Evolutionary conservation across 2,329 filamentous ascomycete species (phyloP).

Genomic region (Aspergillus melleus): DNA sequence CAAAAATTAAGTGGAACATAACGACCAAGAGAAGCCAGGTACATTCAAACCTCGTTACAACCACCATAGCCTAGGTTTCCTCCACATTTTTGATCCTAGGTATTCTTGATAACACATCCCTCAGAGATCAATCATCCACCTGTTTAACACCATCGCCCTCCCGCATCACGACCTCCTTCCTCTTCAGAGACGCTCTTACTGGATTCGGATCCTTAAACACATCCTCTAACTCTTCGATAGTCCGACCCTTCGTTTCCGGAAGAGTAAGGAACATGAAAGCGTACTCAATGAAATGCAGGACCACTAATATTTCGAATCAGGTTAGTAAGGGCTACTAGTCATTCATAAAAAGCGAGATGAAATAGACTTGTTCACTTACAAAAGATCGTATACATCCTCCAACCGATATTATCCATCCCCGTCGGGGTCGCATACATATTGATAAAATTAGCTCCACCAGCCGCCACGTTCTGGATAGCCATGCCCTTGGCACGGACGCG

Average conservation of each 20-base stretch:
- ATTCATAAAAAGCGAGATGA: neutral
- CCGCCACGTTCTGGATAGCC: conserved; percentile 6
- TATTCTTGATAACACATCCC: no score
- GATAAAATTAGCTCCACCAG: conserved; percentile 7
- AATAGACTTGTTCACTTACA: neutral
- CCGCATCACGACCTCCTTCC: conserved; percentile 1
- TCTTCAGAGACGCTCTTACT: conserved; percentile 6
- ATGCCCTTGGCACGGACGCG: conserved; percentile 10
- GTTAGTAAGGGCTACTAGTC: neutral
- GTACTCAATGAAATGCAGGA: conserved; percentile 9
- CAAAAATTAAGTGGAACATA: no score
- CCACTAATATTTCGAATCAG: neutral
- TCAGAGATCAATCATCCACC: neutral
- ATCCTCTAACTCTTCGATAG: conserved; percentile 9
- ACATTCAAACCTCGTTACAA: no score
- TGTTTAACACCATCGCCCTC: conserved; percentile 7
- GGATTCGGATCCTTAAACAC: conserved; percentile 4
- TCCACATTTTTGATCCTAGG: no score
- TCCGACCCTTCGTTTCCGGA: conserved; percentile 10
- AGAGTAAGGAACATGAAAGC: conserved; percentile 9
- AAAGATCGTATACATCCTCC: conserved; percentile 11
- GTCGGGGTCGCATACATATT: conserved; percentile 9
- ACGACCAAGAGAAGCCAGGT: no score
- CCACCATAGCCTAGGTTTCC: no score
- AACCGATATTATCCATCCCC: conserved; percentile 9